Conservation (phyloP, 352 stramenopile species). For the Globisporangium megalacanthum region DNA sequence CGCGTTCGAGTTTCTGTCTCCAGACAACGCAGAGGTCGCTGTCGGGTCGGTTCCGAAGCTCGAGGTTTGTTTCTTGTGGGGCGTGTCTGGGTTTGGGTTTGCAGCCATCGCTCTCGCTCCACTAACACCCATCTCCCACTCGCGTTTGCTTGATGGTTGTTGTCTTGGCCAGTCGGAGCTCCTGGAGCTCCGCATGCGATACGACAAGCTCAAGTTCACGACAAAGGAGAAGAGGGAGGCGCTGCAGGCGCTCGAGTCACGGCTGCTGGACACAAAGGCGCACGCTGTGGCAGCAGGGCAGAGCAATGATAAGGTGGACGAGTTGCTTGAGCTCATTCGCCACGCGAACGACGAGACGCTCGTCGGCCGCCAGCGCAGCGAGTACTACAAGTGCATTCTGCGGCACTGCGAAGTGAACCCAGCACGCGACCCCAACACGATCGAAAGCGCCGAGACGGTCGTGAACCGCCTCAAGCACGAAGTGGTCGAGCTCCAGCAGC, state of each 20-base stretch:
- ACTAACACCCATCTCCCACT: neutral
- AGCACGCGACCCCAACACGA: slow-evolving; percentile 70
- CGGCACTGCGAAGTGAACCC: slow-evolving; percentile 75
- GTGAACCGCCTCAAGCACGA: slow-evolving; percentile 63
- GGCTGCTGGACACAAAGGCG: slow-evolving; percentile 46
- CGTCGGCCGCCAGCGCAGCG: slow-evolving; percentile 54
- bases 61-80: slow-evolving; percentile 25
- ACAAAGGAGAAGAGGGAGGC: slow-evolving; percentile 46
- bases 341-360: slow-evolving; percentile 51
- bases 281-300: slow-evolving; percentile 35
- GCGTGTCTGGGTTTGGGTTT: too few species aligned
- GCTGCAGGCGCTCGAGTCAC: slow-evolving; percentile 49
- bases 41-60: slow-evolving; percentile 53
- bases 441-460: slow-evolving; percentile 56
- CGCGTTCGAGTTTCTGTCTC: slow-evolving; percentile 62
- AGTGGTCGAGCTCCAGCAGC: slow-evolving; percentile 64
- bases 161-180: slow-evolving; percentile 29
- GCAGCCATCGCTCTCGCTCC: too few species aligned
- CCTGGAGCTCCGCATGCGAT: slow-evolving; percentile 59
- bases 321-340: slow-evolving; percentile 62
- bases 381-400: slow-evolving; percentile 80
- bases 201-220: slow-evolving; percentile 72
- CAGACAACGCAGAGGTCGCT: slow-evolving; percentile 41
- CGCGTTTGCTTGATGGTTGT: neutral
- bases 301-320: slow-evolving; percentile 49